These are phyloP conservation scores for Plantago elongata DNA, from an alignment of 257 asterid genomes.

Conservation along the genomic window DNA sequence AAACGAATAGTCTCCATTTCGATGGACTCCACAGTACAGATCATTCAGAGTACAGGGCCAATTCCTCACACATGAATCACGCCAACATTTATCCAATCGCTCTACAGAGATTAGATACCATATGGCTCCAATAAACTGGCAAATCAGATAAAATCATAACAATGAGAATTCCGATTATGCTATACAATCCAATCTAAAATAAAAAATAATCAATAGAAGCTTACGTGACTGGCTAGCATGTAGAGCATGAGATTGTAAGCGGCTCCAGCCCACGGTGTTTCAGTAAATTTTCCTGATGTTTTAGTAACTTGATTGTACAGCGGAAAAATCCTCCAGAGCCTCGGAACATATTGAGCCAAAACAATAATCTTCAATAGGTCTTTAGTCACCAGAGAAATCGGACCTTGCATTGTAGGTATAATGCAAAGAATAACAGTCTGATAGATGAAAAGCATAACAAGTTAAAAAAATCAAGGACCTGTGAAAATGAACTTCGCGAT, in stretches of 20 bases:
- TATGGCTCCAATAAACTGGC: constrained; percentile 50
- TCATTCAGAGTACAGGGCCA: constrained; percentile 1
- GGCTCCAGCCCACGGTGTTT: constrained; percentile 71
- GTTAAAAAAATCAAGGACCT: background rate
- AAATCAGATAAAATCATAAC: background rate
- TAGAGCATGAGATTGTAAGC: constrained; percentile 58
- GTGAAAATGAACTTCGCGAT: background rate
- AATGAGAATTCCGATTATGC: background rate
- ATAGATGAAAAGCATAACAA: constrained; percentile 7
- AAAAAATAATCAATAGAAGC: constrained; percentile 4
- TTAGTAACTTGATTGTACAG: constrained; percentile 48
- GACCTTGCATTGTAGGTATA: constrained; percentile 25
- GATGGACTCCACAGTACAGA: constrained; percentile 32
- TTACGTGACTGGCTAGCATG: constrained; percentile 68
- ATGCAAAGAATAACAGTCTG: constrained; percentile 40
- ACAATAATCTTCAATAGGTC: constrained; percentile 37
- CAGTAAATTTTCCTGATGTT: constrained; percentile 53
- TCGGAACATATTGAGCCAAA: constrained; percentile 44
- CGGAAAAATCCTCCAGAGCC: constrained; percentile 49
- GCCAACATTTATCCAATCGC: constrained; percentile 57
- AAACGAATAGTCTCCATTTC: constrained; percentile 18
- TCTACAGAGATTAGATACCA: constrained; percentile 66
- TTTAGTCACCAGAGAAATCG: constrained; percentile 39
- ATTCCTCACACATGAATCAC: constrained; percentile 26
- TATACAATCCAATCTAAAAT: background rate